These are phyloP conservation scores for Fusarium drepaniforme DNA, from an alignment of 2,329 filamentous ascomycete genomes.

Conservation along the genomic window DNA sequence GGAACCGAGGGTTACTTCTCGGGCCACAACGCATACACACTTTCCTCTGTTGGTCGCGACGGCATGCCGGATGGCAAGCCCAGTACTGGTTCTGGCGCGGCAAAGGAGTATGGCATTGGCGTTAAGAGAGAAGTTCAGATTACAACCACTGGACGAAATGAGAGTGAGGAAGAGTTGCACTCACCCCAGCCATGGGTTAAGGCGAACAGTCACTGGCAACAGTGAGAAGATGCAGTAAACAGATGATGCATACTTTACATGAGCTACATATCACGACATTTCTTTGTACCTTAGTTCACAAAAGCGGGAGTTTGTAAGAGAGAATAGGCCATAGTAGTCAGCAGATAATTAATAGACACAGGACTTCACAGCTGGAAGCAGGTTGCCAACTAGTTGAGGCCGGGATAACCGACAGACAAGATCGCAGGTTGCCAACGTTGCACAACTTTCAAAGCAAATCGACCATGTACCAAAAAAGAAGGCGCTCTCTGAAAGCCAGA, in stretches of 20 bases:
- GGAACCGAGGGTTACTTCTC: constrained; percentile 26
- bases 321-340: background rate
- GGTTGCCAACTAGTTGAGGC: too few relatives aligned
- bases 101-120: background rate
- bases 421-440: background rate
- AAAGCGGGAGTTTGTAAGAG: background rate
- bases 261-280: background rate
- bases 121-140: constrained; percentile 31
- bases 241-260: background rate
- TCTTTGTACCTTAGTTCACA: background rate
- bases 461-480: too few relatives aligned
- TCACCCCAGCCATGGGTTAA: constrained; percentile 10
- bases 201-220: background rate
- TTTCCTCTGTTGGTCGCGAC: constrained; percentile 23
- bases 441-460: too few relatives aligned
- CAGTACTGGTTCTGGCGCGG: background rate
- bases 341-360: background rate
- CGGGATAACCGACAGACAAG: too few relatives aligned
- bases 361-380: background rate
- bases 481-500: too few relatives aligned
- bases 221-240: background rate
- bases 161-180: constrained; percentile 34
- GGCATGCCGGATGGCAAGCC: background rate
- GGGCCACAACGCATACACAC: constrained; percentile 19
- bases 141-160: constrained; percentile 13